A percentile compares a stretch with the other conserved stretches of the same genome.
phyloP scores from a whole-genome alignment of 2,329 filamentous ascomycete species.

The Exophiala sp. region DNA sequence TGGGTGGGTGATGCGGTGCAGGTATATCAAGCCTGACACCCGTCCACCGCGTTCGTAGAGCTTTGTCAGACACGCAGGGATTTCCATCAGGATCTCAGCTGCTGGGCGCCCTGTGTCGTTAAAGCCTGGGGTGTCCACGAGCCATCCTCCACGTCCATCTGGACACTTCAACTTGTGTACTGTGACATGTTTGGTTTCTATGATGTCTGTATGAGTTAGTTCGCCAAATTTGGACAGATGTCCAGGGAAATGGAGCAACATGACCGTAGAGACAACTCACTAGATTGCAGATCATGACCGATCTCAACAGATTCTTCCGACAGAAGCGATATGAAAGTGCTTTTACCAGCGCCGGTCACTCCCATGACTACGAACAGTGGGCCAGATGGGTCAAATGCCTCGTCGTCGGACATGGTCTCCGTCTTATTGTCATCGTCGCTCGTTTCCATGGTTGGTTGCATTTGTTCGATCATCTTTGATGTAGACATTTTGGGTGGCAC shows the following conservation, averaged over 20 bases:
- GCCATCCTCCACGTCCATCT: neutral
- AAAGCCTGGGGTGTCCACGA: constrained; percentile 24
- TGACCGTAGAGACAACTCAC: no score
- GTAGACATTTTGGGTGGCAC: no score
- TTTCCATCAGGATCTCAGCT: constrained; percentile 9
- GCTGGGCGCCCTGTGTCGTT: constrained; percentile 15
- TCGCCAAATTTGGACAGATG: no score
- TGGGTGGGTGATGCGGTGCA: constrained; percentile 18
- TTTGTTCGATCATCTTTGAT: no score
- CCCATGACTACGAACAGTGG: constrained; percentile 16
- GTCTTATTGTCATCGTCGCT: no score
- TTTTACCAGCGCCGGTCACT: constrained; percentile 15
- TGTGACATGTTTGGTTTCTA: neutral
- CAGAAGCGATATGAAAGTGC: constrained; percentile 8
- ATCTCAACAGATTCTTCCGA: no score
- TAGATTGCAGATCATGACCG: no score
- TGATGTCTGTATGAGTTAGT: neutral
- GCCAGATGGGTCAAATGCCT: neutral
- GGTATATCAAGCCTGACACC: constrained; percentile 16
- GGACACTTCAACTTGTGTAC: neutral
- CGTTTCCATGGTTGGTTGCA: no score
- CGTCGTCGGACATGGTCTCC: neutral
- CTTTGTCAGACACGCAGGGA: constrained; percentile 11
- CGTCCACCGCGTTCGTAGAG: neutral
- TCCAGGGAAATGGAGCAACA: no score